Base-by-base conservation (phyloP, 139 green algal genomes). In the Chlamydomonas applanata region DNA sequence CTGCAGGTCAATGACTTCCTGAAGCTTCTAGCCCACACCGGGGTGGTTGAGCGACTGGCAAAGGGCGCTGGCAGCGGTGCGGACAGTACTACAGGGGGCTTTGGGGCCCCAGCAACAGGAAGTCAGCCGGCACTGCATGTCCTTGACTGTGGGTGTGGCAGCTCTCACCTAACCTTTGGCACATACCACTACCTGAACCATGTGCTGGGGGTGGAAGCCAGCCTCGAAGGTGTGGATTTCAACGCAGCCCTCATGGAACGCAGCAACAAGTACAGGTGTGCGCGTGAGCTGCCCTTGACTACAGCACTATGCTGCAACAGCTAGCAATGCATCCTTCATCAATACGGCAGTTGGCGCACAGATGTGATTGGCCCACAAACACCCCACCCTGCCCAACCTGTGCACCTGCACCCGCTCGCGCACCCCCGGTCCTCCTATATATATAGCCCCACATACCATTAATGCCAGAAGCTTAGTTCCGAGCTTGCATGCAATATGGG, bases 61-160 rank as follows among this genome's bases (percentile, higher is more conserved):
- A 49, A 49, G 40, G 40, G 11, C 40, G 7, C 40, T 19, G 11
- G 40, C 40, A 49, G 11, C 11, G 40, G 40, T 11, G 11, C 40
- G 11, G 11, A 11, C 40, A 49, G 40, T 11, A 49, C 40, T 44
- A 22, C 70, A 73, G 33, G 32, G 20, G 53, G 33, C 24, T 25
- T 13, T 24, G 60, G 22, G 29, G 60, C 60, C 20, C 34, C 30
- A 56, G 40, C 19, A 34, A 64, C 71, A 40, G 14, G 36, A 57
- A 54, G n/a, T n/a, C 17, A 40, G 29, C 64, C 2, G 20, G 22
- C 68, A 35, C 33, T 86, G 20, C 72, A 60, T 4, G 79, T 92
- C 27, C 62, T 89, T 29, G 88, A 92, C 59, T 82, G 78, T 34
- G 88, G 88, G 40, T 92, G 88, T 36, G 88, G 88, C 52, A 84